Conservation (phyloP, 495 filamentous ascomycete genomes). For the Durotheca rogersii region DNA sequence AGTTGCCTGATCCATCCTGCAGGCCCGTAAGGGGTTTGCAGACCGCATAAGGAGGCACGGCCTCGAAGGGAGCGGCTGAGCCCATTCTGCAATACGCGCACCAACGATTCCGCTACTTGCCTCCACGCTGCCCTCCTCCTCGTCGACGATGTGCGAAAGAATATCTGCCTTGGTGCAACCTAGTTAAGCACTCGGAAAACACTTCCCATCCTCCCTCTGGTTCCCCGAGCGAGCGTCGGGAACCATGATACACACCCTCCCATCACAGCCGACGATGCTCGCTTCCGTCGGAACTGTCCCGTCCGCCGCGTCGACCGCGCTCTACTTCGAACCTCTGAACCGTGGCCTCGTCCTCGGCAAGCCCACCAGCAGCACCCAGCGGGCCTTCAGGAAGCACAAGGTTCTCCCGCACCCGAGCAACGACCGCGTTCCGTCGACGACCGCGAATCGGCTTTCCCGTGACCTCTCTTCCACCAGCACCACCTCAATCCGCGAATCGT, state of each 20-base stretch:
- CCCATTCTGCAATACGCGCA: not conserved
- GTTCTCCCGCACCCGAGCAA: slow-evolving; percentile 52
- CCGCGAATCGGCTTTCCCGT: slow-evolving; percentile 25
- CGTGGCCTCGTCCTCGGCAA: slow-evolving; percentile 25
- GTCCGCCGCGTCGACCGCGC: slow-evolving; percentile 29
- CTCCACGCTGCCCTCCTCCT: no score
- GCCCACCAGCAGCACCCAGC: slow-evolving; percentile 32
- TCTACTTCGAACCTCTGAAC: slow-evolving; percentile 33
- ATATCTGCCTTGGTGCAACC: slow-evolving; percentile 19
- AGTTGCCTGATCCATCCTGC: slow-evolving; percentile 25
- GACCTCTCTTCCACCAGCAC: slow-evolving; percentile 21
- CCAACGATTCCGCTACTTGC: no score
- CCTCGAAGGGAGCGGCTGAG: no score
- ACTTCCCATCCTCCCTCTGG: no score
- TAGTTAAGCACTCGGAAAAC: slow-evolving; percentile 14
- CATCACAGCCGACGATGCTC: slow-evolving; percentile 29
- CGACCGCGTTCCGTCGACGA: slow-evolving; percentile 27
- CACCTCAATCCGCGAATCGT: slow-evolving; percentile 25
- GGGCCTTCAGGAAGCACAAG: slow-evolving; percentile 57
- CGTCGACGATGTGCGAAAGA: slow-evolving; percentile 25
- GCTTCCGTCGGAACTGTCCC: slow-evolving; percentile 25
- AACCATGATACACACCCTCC: slow-evolving; percentile 17
- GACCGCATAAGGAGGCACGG: slow-evolving; percentile 5
- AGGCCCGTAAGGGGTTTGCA: slow-evolving; percentile 25
- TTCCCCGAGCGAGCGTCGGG: slow-evolving; percentile 14